These are phyloP conservation scores for Colletotrichum brevisporum DNA, from an alignment of 2,329 filamentous ascomycete genomes.

Conservation along the genomic window DNA sequence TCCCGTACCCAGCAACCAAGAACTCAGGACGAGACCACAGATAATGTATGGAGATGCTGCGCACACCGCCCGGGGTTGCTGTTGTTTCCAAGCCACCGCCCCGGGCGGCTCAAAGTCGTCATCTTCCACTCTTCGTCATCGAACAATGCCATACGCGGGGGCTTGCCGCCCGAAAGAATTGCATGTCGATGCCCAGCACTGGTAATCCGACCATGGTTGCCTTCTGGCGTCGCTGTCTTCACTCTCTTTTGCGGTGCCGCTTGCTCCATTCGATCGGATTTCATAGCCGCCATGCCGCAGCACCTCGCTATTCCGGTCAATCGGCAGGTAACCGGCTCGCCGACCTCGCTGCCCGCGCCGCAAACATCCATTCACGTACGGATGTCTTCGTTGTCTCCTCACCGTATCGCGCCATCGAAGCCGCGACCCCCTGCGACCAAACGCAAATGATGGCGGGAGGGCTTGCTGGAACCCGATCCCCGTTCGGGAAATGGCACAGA, in stretches of 20 bases:
- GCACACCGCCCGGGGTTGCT: constrained; percentile 2
- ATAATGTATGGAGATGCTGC: constrained; percentile 5
- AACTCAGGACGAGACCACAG: constrained; percentile 15
- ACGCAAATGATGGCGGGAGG: constrained; percentile 3
- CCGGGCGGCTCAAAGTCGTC: constrained; percentile 6
- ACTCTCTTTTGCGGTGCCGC: neutral
- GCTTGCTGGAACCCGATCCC: constrained; percentile 15
- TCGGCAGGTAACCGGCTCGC: constrained; percentile 22
- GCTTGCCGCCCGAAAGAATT: constrained; percentile 11
- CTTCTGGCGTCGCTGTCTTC: constrained; percentile 11
- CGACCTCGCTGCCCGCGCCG: constrained; percentile 1
- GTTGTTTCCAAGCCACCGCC: constrained; percentile 20
- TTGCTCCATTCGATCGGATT: neutral
- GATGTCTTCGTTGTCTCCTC: constrained; percentile 26
- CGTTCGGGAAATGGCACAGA: constrained; percentile 40
- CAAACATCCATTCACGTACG: constrained; percentile 26
- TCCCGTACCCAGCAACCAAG: constrained; percentile 37
- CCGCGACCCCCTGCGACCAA: constrained; percentile 24
- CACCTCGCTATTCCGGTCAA: constrained; percentile 7
- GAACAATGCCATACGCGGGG: constrained; percentile 18
- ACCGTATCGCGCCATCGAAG: constrained; percentile 25
- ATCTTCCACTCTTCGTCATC: constrained; percentile 28
- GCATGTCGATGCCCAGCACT: constrained; percentile 31
- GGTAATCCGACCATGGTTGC: neutral
- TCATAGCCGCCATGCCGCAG: neutral